phyloP scores from a whole-genome alignment of 176 grass and related monocot genomes.

The Oryza meyeriana region DNA sequence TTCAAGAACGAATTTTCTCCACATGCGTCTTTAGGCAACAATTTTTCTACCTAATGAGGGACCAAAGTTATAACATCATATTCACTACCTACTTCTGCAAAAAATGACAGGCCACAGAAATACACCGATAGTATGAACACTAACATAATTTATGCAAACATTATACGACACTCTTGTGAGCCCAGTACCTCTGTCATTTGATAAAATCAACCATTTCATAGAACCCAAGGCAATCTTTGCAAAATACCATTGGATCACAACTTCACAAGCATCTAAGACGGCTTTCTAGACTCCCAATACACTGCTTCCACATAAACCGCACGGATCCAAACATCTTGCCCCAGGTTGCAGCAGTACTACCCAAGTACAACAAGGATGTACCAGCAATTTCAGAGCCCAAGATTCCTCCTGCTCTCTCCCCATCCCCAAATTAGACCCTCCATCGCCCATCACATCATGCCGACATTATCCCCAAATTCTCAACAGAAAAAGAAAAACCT shows the following conservation, averaged over 20 bases:
- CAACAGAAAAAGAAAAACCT: background rate
- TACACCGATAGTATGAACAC: background rate
- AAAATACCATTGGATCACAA: conserved; percentile 17
- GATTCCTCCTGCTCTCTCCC: background rate
- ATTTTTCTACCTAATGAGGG: background rate
- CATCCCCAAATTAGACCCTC: background rate
- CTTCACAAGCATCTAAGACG: conserved; percentile 25
- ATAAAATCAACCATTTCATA: conserved; percentile 14
- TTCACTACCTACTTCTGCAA: background rate
- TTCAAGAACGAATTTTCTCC: background rate
- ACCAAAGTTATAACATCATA: background rate
- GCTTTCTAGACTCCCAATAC: background rate
- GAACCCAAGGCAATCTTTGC: background rate
- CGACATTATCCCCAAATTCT: background rate
- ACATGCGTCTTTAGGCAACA: background rate
- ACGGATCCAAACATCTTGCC: conserved; percentile 14
- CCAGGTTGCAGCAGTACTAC: background rate
- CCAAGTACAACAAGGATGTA: conserved; percentile 21
- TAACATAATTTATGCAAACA: background rate
- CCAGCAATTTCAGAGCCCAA: background rate
- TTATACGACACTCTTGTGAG: background rate
- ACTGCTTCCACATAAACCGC: conserved; percentile 21
- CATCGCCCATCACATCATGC: background rate
- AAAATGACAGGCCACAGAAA: background rate
- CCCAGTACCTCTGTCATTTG: background rate